Conservation (phyloP, 352 stramenopile species). For the Phytophthora aleatoria region DNA sequence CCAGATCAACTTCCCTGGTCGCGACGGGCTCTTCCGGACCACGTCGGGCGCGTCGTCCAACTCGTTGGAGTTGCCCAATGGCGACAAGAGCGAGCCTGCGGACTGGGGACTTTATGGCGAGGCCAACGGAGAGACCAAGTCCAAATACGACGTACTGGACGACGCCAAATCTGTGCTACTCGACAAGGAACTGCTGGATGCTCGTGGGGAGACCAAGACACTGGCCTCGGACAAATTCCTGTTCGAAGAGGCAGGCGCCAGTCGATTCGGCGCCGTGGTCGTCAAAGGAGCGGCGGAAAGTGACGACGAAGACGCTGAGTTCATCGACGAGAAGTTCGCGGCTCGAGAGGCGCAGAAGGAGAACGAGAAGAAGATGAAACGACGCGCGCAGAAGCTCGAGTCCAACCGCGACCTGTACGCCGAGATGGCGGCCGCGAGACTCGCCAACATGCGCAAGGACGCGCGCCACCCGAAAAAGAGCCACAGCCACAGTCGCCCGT, state of each 20-base stretch:
- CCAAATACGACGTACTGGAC: constrained; percentile 56
- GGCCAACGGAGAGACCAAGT: constrained; percentile 23
- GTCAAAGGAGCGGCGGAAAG: constrained; percentile 32
- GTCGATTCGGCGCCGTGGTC: constrained; percentile 56
- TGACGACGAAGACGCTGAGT: constrained; percentile 44
- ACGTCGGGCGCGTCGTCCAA: constrained; percentile 37
- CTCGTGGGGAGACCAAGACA: constrained; percentile 30
- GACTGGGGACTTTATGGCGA: constrained; percentile 68
- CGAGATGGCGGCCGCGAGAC: constrained; percentile 68
- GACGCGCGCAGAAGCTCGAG: constrained; percentile 70
- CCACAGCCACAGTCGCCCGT: constrained; percentile 21
- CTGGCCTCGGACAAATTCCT: constrained; percentile 62
- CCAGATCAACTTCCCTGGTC: constrained; percentile 15
- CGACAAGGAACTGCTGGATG: constrained; percentile 60
- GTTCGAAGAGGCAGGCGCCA: constrained; percentile 57
- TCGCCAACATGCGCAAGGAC: constrained; percentile 66
- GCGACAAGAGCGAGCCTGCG: constrained; percentile 45
- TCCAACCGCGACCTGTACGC: constrained; percentile 74
- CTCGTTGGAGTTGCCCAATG: constrained; percentile 23
- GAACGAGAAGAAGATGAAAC: constrained; percentile 58
- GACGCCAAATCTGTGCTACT: constrained; percentile 44
- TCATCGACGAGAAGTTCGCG: constrained; percentile 56
- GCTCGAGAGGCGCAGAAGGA: constrained; percentile 51
- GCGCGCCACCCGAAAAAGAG: constrained; percentile 58
- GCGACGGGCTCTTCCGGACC: constrained; percentile 47